Conservation (phyloP, 306 rosid species). For the Abrus pulchellus region DNA sequence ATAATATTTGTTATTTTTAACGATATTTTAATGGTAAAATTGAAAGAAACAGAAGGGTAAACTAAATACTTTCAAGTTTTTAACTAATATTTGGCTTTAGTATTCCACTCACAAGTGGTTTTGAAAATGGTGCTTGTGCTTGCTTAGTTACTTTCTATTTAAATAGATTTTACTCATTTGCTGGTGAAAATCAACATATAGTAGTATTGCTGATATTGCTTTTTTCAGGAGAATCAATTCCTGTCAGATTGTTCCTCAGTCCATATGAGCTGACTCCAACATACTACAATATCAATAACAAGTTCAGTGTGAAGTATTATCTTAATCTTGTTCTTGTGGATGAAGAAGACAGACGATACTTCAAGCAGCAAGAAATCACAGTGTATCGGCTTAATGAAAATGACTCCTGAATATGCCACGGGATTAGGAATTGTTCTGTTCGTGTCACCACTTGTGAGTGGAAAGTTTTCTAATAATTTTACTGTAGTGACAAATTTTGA, state of each 20-base stretch:
- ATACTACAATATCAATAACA: conserved; percentile 79
- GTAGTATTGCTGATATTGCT: neutral
- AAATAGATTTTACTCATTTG: neutral
- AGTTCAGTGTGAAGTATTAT: conserved; percentile 84
- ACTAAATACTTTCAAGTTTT: neutral
- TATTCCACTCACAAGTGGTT: neutral
- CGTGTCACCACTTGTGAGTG: neutral
- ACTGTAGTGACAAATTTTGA: neutral
- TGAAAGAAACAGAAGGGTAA: neutral
- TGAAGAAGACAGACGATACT: conserved; percentile 84
- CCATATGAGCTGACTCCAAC: conserved; percentile 87
- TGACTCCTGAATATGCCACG: neutral
- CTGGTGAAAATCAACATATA: neutral
- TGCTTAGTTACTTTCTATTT: neutral
- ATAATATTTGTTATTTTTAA: neutral
- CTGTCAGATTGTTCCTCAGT: conserved; percentile 81
- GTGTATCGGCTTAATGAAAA: conserved; percentile 60
- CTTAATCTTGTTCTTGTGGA: conserved; percentile 84
- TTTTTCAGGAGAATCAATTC: conserved; percentile 81
- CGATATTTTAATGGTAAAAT: neutral
- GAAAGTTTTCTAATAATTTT: neutral
- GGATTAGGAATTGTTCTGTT: neutral
- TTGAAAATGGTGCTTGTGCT: neutral
- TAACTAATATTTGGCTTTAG: neutral
- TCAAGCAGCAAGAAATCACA: conserved; percentile 87